These are phyloP conservation scores for Penicillium lividum DNA, from an alignment of 495 filamentous ascomycete species.

Conservation along the genomic window DNA sequence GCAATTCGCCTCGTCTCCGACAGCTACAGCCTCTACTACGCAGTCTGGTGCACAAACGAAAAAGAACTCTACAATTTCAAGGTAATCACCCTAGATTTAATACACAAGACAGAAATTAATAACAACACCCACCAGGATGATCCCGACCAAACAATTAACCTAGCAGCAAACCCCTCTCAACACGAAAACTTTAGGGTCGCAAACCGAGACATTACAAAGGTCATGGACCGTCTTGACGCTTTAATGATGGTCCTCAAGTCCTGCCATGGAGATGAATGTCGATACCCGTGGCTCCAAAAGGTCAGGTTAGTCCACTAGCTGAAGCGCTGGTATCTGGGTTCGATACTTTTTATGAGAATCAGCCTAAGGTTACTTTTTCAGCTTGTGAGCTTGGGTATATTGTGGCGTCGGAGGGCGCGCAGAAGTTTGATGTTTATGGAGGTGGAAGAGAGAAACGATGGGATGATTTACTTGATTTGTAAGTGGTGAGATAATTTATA, in stretches of 20 bases:
- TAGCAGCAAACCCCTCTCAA: constrained; percentile 28
- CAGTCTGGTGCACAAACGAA: constrained; percentile 63
- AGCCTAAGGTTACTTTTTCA: constrained; percentile 55
- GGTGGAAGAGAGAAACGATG: constrained; percentile 17
- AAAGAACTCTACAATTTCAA: constrained; percentile 58
- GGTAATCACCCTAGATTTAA: constrained; percentile 21
- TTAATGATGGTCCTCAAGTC: constrained; percentile 63
- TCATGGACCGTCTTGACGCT: constrained; percentile 55
- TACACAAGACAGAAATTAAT: not conserved
- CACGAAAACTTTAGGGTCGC: constrained; percentile 26
- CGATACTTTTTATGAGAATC: constrained; percentile 58
- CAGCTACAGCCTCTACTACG: constrained; percentile 56
- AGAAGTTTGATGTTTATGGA: constrained; percentile 34
- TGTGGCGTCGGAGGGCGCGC: constrained; percentile 59
- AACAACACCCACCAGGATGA: constrained; percentile 41
- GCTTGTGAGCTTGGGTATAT: constrained; percentile 62
- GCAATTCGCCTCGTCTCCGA: constrained; percentile 52
- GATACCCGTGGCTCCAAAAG: constrained; percentile 53
- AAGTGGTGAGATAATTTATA: not conserved
- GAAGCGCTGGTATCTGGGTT: constrained; percentile 49
- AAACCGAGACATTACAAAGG: constrained; percentile 30
- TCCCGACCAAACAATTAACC: constrained; percentile 56
- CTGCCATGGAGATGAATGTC: constrained; percentile 54
- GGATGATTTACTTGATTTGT: constrained; percentile 12
- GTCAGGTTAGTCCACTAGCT: constrained; percentile 36